Base-by-base conservation (phyloP, 2,329 filamentous ascomycete species). In the Ophiocordyceps camponoti-floridani region DNA sequence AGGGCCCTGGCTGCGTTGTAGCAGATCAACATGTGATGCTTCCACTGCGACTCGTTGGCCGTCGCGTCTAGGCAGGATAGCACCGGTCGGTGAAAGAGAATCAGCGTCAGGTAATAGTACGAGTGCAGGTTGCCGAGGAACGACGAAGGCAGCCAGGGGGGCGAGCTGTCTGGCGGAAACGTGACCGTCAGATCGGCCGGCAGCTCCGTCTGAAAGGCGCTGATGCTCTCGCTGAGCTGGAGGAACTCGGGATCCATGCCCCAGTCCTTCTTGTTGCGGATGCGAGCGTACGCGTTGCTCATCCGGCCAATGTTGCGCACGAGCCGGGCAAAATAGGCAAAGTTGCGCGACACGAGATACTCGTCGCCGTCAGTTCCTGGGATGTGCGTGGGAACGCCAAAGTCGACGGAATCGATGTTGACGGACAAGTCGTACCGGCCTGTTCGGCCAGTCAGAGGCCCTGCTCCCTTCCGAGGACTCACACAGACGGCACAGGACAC, bases 121-220 rank as follows among this genome's bases (percentile, higher is more conserved):
- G 80, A 82, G 57, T 94, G 84, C 61, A 94, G 69, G 56, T 94
- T 94, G 33, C 85, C 89, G 42, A 93, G 71, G 55, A 88, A 94
- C 52, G 93, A 83, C 8, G 84, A 89, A 3, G 84, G 75, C 16
- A 95, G 69, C 80, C 83, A 91, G 0, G 88, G 88, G 2, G 84
- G 72, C 4, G 82, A 83, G 43, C 82, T 84, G 55, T 93, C 84
- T 0, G 74, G 61, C 3, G 87, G 82, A 56, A 88, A 93, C 3
- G 73, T 75, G 35, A 96, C 69, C 49, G 82, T 73, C 48, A 96
- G 66, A 57, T 94, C 86, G 11, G 73, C 64, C 0, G 89, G 89
- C 7, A 96, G 67, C 46, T 85, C 82, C 42, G 73, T 70, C 47
- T 85, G 64, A 83, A 85, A 95, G 6, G 75, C 68, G 30, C 77